These are phyloP conservation scores for Podaxis rugospora DNA, from an alignment of 768 basidiomycete genomes.

Conservation along the genomic window DNA sequence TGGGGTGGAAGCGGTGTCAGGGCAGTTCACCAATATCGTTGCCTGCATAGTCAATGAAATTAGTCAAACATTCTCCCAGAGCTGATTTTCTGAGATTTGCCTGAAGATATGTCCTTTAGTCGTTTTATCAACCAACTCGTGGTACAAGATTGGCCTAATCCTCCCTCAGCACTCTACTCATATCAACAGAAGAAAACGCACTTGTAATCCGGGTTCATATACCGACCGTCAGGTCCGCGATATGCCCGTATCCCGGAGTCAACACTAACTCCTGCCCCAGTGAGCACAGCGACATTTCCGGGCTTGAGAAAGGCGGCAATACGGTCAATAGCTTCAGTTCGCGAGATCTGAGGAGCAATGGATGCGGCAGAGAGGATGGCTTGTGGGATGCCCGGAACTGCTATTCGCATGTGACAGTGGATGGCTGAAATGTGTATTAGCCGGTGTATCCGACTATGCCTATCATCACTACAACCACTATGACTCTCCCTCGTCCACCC, in stretches of 20 bases:
- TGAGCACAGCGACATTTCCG: slow-evolving; percentile 73
- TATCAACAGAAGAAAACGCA: slow-evolving; percentile 27
- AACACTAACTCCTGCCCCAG: slow-evolving; percentile 92
- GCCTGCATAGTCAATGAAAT: slow-evolving; percentile 35
- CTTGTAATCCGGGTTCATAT: slow-evolving; percentile 91
- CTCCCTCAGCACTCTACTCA: not conserved
- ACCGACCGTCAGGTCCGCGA: slow-evolving; percentile 79
- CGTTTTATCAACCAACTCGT: slow-evolving; percentile 75
- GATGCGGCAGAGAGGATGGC: slow-evolving; percentile 47
- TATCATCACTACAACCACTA: slow-evolving; percentile 29
- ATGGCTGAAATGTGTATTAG: slow-evolving; percentile 16
- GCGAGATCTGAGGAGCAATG: slow-evolving; percentile 32
- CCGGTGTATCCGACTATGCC: slow-evolving; percentile 13
- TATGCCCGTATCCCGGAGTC: slow-evolving; percentile 97
- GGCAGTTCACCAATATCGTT: slow-evolving; percentile 68
- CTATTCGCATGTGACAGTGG: slow-evolving; percentile 67
- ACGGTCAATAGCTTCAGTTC: slow-evolving; percentile 52
- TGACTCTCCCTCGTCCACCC: slow-evolving; percentile 30
- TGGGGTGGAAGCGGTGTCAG: not conserved
- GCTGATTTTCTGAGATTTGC: slow-evolving; percentile 29
- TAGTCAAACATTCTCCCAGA: not conserved
- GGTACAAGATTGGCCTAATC: slow-evolving; percentile 68
- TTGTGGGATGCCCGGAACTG: slow-evolving; percentile 71
- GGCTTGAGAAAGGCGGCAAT: slow-evolving; percentile 60
- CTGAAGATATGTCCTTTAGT: slow-evolving; percentile 66